Conservation (phyloP, 1,284 basidiomycete species). For the Trichosporon faecale region DNA sequence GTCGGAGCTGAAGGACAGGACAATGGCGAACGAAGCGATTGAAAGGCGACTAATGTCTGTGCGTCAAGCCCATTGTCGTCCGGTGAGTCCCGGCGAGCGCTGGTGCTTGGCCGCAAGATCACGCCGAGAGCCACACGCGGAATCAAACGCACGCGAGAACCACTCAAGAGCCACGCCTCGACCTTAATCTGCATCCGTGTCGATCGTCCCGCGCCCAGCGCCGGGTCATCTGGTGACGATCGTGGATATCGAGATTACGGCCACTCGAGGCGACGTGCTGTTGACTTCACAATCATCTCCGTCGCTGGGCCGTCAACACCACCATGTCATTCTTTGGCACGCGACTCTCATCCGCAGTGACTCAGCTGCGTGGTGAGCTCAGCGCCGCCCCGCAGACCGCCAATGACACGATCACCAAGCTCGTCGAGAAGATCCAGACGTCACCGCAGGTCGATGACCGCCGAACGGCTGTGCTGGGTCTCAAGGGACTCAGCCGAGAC, state of each 20-base stretch:
- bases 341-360: conserved; percentile 49
- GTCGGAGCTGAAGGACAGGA: neutral
- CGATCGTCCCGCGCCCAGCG: neutral
- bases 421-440: conserved; percentile 83
- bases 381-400: conserved; percentile 66
- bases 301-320: neutral
- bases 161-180: neutral
- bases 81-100: neutral
- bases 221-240: conserved; percentile 1
- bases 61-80: neutral
- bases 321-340: conserved; percentile 31
- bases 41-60: neutral
- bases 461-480: conserved; percentile 80
- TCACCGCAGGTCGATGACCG: conserved; percentile 82
- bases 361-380: conserved; percentile 49
- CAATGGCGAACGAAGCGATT: neutral
- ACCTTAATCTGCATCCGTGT: conserved; percentile 1
- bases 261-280: neutral
- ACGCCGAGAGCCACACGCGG: neutral
- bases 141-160: neutral
- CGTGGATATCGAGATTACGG: conserved; percentile 5
- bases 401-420: conserved; percentile 75
- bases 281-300: neutral
- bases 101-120: neutral
- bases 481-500: conserved; percentile 88